Base-by-base conservation (phyloP, 2,329 filamentous ascomycete genomes). In the Fusarium mundagurra region DNA sequence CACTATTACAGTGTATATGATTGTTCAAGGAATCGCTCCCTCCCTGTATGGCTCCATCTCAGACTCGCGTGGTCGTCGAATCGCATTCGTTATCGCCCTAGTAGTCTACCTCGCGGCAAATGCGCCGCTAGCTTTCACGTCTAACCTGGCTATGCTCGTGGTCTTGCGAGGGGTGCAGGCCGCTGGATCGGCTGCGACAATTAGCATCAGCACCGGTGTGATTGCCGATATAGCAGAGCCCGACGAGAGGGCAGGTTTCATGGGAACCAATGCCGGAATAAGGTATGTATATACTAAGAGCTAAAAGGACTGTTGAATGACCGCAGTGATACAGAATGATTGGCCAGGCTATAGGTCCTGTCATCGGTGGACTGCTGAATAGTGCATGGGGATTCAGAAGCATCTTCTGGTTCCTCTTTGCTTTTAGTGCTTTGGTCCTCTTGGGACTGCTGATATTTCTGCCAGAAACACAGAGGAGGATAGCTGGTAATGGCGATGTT, bases 361-460 rank as follows among this genome's bases (percentile, higher is more conserved):
- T 83, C 5, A 73, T 83, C 13, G 80, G 81, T 11, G 81, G 81
- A 29, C 27, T 77, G 12, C 60, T 82, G 33, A 61, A 79, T 16
- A 73, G 64, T 38, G 62, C 73, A 14, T 78, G 73, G 53, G 69
- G 79, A 9, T 84, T 81, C 57, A 76, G 78, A 55, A 79, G 78
- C 29, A 80, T 80, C n/a, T 81, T 81, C 58, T 69, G 78, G 45
- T 77, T 82, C 48, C 76, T 80, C 13, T 77, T 80, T 12, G 67
- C 76, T 3, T 53, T 73, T 14, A 78, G 72, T n/a, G 66, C 41
- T 6, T 31, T 76, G 3, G 59, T 76, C 45, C 58, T 81, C 39
- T 8, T 61, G 29, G 47, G 13, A 2, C 18, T 61, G 0, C n/a
- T 61, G 14, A 1, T 53, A 2, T 61, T 61, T 29, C 59, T 61